Percentiles rank a stretch among this genome's conserved stretches.
These are phyloP conservation scores for Arthroderma sp. DNA, from an alignment of 2,329 filamentous ascomycete species.

Conservation along the genomic window DNA sequence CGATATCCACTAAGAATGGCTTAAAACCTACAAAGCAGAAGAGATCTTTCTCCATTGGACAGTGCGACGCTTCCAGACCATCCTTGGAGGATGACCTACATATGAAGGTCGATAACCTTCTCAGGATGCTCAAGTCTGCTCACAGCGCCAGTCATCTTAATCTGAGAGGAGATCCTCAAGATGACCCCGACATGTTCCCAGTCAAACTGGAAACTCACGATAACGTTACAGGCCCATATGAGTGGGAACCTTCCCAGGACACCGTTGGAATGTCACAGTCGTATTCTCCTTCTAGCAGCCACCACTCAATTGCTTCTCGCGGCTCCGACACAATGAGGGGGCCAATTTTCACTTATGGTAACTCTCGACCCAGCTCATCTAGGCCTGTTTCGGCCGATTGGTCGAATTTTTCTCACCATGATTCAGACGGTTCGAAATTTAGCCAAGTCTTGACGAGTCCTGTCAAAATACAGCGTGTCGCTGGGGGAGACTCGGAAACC, in stretches of 20 bases:
- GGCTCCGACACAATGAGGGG: conserved; percentile 13
- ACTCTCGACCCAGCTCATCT: conserved; percentile 14
- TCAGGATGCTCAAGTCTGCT: conserved; percentile 36
- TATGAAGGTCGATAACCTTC: conserved; percentile 29
- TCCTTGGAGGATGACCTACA: conserved; percentile 33
- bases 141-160: conserved; percentile 27
- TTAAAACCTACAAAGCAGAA: conserved; percentile 69
- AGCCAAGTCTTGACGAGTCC: conserved; percentile 15
- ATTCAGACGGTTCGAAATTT: conserved; percentile 10
- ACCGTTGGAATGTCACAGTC: conserved; percentile 21
- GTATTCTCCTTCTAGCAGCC: conserved; percentile 29
- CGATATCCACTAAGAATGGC: conserved; percentile 21
- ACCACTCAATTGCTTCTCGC: conserved; percentile 26
- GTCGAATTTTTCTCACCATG: conserved; percentile 14
- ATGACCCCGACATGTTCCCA: conserved; percentile 33
- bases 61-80: conserved; percentile 30
- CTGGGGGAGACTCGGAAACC: conserved; percentile 43
- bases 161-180: conserved; percentile 30
- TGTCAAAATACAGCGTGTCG: conserved; percentile 19
- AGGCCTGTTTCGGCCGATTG: conserved; percentile 16
- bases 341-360: conserved; percentile 10
- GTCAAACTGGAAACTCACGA: conserved; percentile 24
- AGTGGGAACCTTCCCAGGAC: conserved; percentile 19
- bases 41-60: conserved; percentile 83
- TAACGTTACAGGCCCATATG: conserved; percentile 16